Base-by-base conservation (phyloP, 2,329 filamentous ascomycete genomes). In the Fusarium fracticaudum region DNA sequence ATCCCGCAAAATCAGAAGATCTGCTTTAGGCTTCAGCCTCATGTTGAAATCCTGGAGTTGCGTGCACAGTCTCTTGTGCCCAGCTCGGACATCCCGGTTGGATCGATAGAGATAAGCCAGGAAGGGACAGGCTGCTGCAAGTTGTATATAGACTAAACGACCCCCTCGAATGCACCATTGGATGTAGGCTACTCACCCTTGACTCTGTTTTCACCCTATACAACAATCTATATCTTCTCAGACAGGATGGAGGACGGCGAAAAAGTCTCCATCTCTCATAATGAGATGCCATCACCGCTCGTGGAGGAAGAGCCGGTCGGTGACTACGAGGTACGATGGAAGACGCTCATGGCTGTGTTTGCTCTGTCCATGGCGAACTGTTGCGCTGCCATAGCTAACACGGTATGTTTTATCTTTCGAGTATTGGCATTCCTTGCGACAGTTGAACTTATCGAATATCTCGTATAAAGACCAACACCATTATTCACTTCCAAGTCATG, bases 141-240 rank as follows among this genome's bases (percentile, higher is more conserved):
- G 29, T 13, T 18, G 12, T 51, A 24, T 51, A 51, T 51, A 24
- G 48, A 51, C 48, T 51, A 4, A 35, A 10, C 31, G 11, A 24
- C 17, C 48, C 5, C 48, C 22, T 51, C 12, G 48, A 14, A 8
- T 13, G 10, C 12, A 35, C 11, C 7, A 24, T 33, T 24, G 5
- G 15, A 51, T 14, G 22, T 3, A 35, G n/a, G 20, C 26, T 48
- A 15, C 24, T 22, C 13, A 29, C 13, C 13, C 26, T 20, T 22
- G 13, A 20, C 20, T 48, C 26, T 22, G 13, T 11, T 29, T 22
- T 3, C 8, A 48, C 14, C 6, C 11, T 6, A 22, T 8, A 11
- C 26, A 22, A 29, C 0, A 3, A 47, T 29, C 18, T 12, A 6
- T 2, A 11, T 26, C 8, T 6, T 17, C 4, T 0, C 5, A 26